phyloP scores from a whole-genome alignment of 257 asterid genomes.

The Solanum arcanum region DNA sequence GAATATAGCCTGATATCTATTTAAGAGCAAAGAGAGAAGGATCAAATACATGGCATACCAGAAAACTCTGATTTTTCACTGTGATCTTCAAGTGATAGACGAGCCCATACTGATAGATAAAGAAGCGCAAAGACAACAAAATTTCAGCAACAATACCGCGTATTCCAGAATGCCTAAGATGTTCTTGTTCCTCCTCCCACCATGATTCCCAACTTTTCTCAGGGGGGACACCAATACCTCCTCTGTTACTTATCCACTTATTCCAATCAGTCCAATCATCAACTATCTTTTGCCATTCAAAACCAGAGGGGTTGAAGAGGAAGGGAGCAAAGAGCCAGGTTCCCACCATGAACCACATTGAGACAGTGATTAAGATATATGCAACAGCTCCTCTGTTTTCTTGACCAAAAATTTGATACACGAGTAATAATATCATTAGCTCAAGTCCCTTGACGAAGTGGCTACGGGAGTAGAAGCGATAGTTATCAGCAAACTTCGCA shows the following conservation, averaged over 20 bases:
- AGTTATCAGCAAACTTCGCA: conserved; percentile 93
- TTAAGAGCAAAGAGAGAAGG: not conserved
- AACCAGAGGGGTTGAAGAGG: conserved; percentile 96
- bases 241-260: conserved; percentile 92
- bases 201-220: conserved; percentile 99
- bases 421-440: conserved; percentile 72
- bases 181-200: conserved; percentile 99
- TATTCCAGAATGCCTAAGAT: conserved; percentile 81
- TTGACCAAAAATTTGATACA: conserved; percentile 79
- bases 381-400: conserved; percentile 60
- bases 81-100: conserved; percentile 84
- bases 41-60: conserved; percentile 37
- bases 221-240: conserved; percentile 96
- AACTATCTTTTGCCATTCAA: conserved; percentile 98
- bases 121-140: conserved; percentile 62
- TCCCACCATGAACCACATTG: conserved; percentile 99
- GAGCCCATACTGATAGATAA: conserved; percentile 90
- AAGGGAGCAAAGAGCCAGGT: conserved; percentile 98
- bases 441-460: conserved; percentile 96
- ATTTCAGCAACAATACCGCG: conserved; percentile 85
- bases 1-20: not conserved
- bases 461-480: conserved; percentile 93
- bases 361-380: conserved; percentile 67
- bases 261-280: conserved; percentile 99
- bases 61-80: conserved; percentile 35